phyloP scores from a whole-genome alignment of 495 filamentous ascomycete species.

The Tuber melanosporum region DNA sequence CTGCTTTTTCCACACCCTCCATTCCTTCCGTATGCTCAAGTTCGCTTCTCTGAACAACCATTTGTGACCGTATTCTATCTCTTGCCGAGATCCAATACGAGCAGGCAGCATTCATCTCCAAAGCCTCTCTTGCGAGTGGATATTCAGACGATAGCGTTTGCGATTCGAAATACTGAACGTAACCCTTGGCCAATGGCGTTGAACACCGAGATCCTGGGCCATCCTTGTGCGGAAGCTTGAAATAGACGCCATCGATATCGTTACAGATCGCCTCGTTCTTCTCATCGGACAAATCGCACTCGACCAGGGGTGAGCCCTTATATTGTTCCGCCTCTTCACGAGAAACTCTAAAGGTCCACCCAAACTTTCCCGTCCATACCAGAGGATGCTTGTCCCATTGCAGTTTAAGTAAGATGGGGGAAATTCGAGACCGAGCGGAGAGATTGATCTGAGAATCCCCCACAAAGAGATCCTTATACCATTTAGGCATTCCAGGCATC shows the following conservation, averaged over 20 bases:
- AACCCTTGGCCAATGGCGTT: constrained; percentile 83
- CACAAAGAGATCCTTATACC: constrained; percentile 86
- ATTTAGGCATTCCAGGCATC: constrained; percentile 86
- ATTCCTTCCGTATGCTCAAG: constrained; percentile 23
- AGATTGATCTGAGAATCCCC: constrained; percentile 59
- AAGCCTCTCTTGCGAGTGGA: constrained; percentile 80
- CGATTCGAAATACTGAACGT: constrained; percentile 83
- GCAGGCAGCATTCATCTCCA: constrained; percentile 97
- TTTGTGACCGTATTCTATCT: constrained; percentile 83
- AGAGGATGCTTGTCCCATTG: constrained; percentile 86
- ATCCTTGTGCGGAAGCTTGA: constrained; percentile 94
- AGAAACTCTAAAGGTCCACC: constrained; percentile 84
- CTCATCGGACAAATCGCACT: constrained; percentile 66
- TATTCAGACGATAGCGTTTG: constrained; percentile 80
- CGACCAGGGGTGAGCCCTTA: constrained; percentile 59
- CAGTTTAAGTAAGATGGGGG: constrained; percentile 75
- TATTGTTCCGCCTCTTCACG: constrained; percentile 58
- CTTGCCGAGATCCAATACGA: constrained; percentile 98
- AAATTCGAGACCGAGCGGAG: constrained; percentile 81
- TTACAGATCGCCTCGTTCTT: constrained; percentile 56
- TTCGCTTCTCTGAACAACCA: constrained; percentile 80
- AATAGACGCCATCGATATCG: constrained; percentile 64
- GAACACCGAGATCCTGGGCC: constrained; percentile 77
- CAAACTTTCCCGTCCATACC: constrained; percentile 84
- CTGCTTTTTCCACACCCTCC: constrained; percentile 11